Conservation (phyloP, 768 basidiomycete species). For the Agaricus subrufescens region DNA sequence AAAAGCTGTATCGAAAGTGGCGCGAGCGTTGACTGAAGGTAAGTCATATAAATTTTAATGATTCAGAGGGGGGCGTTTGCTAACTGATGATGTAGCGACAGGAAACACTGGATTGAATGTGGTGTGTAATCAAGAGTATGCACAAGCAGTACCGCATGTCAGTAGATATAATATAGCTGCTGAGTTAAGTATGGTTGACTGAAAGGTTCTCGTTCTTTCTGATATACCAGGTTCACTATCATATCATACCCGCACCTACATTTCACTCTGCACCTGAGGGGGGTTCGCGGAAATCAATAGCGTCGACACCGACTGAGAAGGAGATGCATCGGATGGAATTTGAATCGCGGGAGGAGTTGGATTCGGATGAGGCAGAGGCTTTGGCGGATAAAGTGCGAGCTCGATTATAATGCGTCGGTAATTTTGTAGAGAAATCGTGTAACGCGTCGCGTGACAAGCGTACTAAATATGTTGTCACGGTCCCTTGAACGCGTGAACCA, state of each 20-base stretch:
- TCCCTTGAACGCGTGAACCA: neutral
- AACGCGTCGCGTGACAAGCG: constrained; percentile 6
- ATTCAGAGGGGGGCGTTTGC: neutral
- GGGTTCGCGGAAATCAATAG: constrained; percentile 7
- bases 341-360: constrained; percentile 52
- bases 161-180: constrained; percentile 14
- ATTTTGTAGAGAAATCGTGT: neutral
- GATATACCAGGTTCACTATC: constrained; percentile 59
- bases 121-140: constrained; percentile 80
- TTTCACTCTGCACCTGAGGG: constrained; percentile 21
- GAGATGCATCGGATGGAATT: constrained; percentile 63
- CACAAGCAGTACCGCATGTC: constrained; percentile 77
- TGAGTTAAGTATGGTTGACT: neutral
- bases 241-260: constrained; percentile 68
- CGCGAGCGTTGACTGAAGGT: constrained; percentile 62
- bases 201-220: neutral
- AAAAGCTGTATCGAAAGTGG: constrained; percentile 54
- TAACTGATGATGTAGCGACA: constrained; percentile 34
- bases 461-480: constrained; percentile 11
- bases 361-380: constrained; percentile 47
- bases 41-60: constrained; percentile 8
- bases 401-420: constrained; percentile 23
- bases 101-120: constrained; percentile 68
- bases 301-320: constrained; percentile 29
- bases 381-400: constrained; percentile 43